A percentile compares a stretch with the other conserved stretches of the same genome.
Evolutionary conservation across 2,329 filamentous ascomycete genomes (phyloP).

Genomic region (Lasiodiplodia citricola): DNA sequence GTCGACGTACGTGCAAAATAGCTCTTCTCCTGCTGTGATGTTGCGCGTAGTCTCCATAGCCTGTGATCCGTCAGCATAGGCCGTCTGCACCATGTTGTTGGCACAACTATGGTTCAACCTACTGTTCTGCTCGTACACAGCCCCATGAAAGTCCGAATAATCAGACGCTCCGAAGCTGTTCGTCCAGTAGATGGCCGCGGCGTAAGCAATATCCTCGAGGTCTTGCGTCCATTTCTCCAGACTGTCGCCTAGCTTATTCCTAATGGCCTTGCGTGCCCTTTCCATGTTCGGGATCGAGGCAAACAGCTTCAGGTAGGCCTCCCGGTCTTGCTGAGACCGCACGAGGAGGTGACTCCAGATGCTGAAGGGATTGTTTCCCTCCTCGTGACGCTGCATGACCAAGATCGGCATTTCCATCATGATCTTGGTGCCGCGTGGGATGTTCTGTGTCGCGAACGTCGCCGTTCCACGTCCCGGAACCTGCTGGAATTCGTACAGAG

Average conservation of each 20-base stretch:
- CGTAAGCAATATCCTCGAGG: not conserved
- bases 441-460: constrained; percentile 8
- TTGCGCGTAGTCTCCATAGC: not conserved
- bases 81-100: not conserved
- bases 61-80: not conserved
- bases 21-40: constrained; percentile 7
- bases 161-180: not conserved
- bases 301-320: not conserved
- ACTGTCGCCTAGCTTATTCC: not conserved
- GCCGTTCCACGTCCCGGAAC: not conserved
- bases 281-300: not conserved
- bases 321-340: not conserved
- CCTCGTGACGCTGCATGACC: not conserved
- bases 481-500: not conserved
- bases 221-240: not conserved
- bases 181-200: not conserved
- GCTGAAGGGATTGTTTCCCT: not conserved
- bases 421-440: not conserved
- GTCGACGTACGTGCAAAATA: not conserved
- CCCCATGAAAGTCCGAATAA: not conserved
- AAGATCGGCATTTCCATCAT: not conserved
- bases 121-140: not conserved
- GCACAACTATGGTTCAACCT: constrained; percentile 6
- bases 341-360: not conserved
- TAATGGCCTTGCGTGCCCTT: not conserved